Percentiles rank a stretch among this genome's conserved stretches.
These are phyloP conservation scores for Colletotrichum endophyticum DNA, from an alignment of 2,329 filamentous ascomycete genomes.

Conservation along the genomic window DNA sequence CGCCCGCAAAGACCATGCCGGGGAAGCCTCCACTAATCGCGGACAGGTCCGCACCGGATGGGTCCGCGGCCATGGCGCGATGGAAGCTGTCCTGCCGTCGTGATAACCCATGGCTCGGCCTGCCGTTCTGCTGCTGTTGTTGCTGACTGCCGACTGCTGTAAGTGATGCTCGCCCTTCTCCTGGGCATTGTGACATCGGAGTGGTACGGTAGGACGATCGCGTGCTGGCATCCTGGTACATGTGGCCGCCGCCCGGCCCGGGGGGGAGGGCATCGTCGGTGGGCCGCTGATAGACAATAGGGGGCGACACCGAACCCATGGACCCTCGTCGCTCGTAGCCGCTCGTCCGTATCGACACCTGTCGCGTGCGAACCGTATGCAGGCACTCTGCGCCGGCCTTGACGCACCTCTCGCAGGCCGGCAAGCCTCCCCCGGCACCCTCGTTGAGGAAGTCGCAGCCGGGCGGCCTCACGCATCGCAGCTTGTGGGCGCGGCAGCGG, in stretches of 20 bases:
- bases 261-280: neutral
- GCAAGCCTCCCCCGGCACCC: neutral
- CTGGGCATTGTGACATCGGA: neutral
- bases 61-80: neutral
- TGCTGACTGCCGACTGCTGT: neutral
- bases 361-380: neutral
- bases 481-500: neutral
- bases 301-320: neutral
- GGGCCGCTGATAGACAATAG: neutral
- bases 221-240: neutral
- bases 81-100: neutral
- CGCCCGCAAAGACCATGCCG: neutral
- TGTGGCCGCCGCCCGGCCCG: neutral
- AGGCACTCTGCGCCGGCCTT: neutral
- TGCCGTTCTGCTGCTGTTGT: neutral
- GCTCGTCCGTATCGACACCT: neutral
- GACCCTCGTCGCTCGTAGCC: neutral
- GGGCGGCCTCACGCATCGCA: neutral
- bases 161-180: neutral
- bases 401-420: conserved; percentile 9
- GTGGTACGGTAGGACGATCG: neutral
- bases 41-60: neutral
- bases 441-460: neutral
- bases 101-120: neutral
- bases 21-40: neutral